Evolutionary conservation across 441 rosid genomes (phyloP).

Genomic region (Eutrema salsugineum): DNA sequence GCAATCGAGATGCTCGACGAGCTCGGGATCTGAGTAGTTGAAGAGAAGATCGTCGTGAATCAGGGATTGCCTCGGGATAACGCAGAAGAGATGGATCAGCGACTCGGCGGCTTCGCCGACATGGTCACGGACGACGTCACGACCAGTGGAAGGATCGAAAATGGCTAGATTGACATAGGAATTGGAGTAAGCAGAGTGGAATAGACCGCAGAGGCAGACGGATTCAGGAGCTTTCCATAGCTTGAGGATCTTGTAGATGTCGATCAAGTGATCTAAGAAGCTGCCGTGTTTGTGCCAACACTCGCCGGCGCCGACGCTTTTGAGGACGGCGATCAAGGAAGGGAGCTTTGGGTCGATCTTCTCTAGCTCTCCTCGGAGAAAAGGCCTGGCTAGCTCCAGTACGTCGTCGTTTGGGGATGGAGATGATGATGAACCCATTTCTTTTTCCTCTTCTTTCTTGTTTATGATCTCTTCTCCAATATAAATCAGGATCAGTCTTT

Average conservation of each 20-base stretch:
- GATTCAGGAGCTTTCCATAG: constrained; percentile 73
- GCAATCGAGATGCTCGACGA: constrained; percentile 49
- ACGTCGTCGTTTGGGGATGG: constrained; percentile 31
- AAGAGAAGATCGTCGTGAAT: constrained; percentile 79
- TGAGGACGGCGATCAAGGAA: constrained; percentile 54
- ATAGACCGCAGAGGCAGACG: constrained; percentile 81
- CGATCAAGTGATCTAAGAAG: constrained; percentile 71
- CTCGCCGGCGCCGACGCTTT: constrained; percentile 88
- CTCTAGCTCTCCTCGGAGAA: constrained; percentile 81
- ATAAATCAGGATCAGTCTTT: neutral
- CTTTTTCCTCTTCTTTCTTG: neutral
- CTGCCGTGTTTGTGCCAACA: constrained; percentile 97
- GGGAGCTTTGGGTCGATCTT: constrained; percentile 55
- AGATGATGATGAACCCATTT: constrained; percentile 28
- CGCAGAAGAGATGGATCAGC: constrained; percentile 72
- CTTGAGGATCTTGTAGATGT: constrained; percentile 69
- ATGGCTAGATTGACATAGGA: constrained; percentile 85
- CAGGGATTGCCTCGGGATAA: constrained; percentile 72
- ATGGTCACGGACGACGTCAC: constrained; percentile 64
- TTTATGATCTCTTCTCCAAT: neutral
- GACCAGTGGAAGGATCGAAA: constrained; percentile 76
- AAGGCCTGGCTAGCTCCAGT: constrained; percentile 58
- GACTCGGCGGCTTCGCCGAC: constrained; percentile 84
- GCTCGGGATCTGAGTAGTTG: constrained; percentile 61
- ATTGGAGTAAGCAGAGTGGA: constrained; percentile 87